Percentiles rank a stretch among this genome's conserved stretches.
Conservation (phyloP, 2,329 filamentous ascomycete genomes). For the Endoconidiophora laricicola region DNA sequence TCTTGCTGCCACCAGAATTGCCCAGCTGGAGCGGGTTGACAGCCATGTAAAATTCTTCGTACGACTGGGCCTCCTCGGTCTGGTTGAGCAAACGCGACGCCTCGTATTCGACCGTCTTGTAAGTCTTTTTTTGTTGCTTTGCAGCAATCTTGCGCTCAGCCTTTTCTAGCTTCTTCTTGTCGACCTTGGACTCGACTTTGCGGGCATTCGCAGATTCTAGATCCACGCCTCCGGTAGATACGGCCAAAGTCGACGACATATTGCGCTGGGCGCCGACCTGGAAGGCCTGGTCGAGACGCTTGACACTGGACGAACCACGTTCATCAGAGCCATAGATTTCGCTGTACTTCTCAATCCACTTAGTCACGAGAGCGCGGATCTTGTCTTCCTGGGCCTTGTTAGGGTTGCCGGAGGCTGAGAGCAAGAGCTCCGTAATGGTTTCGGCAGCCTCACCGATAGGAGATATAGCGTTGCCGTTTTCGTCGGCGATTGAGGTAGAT, state of each 20-base stretch:
- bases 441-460: constrained; percentile 73
- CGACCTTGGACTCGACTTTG: constrained; percentile 94
- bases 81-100: constrained; percentile 76
- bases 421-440: constrained; percentile 69
- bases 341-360: constrained; percentile 73
- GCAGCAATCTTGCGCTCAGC: constrained; percentile 93
- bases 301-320: constrained; percentile 60
- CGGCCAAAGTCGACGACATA: constrained; percentile 86
- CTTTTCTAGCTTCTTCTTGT: constrained; percentile 98
- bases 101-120: constrained; percentile 98
- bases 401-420: constrained; percentile 82
- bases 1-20: constrained; percentile 57
- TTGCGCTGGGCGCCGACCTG: constrained; percentile 88
- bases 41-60: constrained; percentile 99
- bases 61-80: constrained; percentile 70
- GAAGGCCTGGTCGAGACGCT: constrained; percentile 81
- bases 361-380: constrained; percentile 70
- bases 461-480: constrained; percentile 50
- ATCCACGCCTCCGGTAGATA: constrained; percentile 71
- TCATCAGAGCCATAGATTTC: constrained; percentile 55
- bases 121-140: constrained; percentile 95
- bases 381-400: constrained; percentile 55
- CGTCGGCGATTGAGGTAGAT: constrained; percentile 66
- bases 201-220: constrained; percentile 82
- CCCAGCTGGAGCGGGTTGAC: constrained; percentile 93